Conservation (phyloP, 2,329 filamentous ascomycete species). For the Hypoxylon rubiginosum region DNA sequence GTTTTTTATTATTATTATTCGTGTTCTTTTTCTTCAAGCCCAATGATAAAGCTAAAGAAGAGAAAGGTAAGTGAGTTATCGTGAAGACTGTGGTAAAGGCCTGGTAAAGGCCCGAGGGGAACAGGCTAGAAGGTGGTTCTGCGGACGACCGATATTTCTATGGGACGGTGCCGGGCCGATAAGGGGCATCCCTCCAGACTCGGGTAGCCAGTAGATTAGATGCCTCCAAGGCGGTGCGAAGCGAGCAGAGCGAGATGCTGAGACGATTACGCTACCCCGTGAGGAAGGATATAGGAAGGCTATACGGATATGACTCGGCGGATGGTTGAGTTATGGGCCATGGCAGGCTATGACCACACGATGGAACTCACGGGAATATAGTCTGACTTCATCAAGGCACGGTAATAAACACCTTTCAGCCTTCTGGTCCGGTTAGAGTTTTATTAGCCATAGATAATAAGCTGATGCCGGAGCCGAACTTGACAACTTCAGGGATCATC, state of each 20-base stretch:
- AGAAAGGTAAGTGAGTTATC: slow-evolving; percentile 24
- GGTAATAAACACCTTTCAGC: slow-evolving; percentile 26
- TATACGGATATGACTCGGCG: slow-evolving; percentile 24
- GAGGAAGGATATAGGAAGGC: slow-evolving; percentile 26
- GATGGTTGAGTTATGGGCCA: slow-evolving; percentile 24
- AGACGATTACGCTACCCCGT: slow-evolving; percentile 29
- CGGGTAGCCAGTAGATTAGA: slow-evolving; percentile 21
- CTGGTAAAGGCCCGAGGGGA: slow-evolving; percentile 33
- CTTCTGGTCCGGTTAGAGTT: slow-evolving; percentile 18
- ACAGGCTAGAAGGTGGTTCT: slow-evolving; percentile 20
- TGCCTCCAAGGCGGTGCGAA: slow-evolving; percentile 14
- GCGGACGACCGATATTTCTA: slow-evolving; percentile 38
- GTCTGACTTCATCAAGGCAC: slow-evolving; percentile 31
- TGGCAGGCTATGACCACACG: slow-evolving; percentile 23
- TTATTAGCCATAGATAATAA: slow-evolving; percentile 30
- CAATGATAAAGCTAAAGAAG: slow-evolving; percentile 24
- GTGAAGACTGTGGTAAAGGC: slow-evolving; percentile 9
- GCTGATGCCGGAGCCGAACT: slow-evolving; percentile 32
- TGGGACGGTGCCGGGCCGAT: slow-evolving; percentile 39
- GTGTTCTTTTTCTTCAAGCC: neutral
- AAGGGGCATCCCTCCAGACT: slow-evolving; percentile 22
- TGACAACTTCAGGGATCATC: slow-evolving; percentile 11
- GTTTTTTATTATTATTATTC: neutral
- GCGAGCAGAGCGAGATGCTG: slow-evolving; percentile 19
- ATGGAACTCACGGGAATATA: slow-evolving; percentile 32